Base-by-base conservation (phyloP, 225 moss, liverwort and hornwort species). In the Bryum argenteum region DNA sequence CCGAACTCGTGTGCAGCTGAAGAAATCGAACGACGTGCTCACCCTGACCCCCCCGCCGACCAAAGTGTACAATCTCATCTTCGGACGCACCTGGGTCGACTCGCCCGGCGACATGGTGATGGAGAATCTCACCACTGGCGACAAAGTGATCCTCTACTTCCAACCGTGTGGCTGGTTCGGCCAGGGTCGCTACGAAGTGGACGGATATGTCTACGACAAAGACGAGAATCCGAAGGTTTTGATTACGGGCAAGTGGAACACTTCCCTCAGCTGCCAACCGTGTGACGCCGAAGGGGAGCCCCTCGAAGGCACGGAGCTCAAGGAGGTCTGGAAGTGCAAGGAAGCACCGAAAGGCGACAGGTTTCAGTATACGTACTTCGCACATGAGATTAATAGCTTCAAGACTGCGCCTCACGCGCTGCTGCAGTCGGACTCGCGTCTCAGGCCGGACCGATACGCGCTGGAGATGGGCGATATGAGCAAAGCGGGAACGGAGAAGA, bases 151-250 rank as follows among this genome's bases (percentile, higher is more conserved):
- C 13, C 78, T 94, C 28, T 94, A 91, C 73, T 98, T 98, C 75
- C 98, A 98, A 79, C 91, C 98, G 8, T 98, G 98, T 72, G 97
- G 98, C 24, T 98, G 98, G 98, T 98, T 98, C 21, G 94, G 98
- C 39, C 89, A 92, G 54, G 94, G 94, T 3, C 94, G 97, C 9
- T 81, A 91, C 58, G 97, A 98, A 69, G 89, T 98, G 10, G 97
- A 98, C 80, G 97, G 97, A 0, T 98, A 98, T 51, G 89, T 91
- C 1, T 98, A 98, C 59, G 84, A 85, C 69, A 92, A 94, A 75
- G 89, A 89, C 8, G 98, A 98, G 71, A 92, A 94, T 66, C 98
- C 98, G 18, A 89, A 91, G 78, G 78, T 91, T 41, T 79, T 98
- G 72, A 88, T 98, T 19, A 98, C 98, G 18, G 98, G 98, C 58